Evolutionary conservation across 495 filamentous ascomycete species (phyloP).

Genomic region (Eremomyces bilateralis): DNA sequence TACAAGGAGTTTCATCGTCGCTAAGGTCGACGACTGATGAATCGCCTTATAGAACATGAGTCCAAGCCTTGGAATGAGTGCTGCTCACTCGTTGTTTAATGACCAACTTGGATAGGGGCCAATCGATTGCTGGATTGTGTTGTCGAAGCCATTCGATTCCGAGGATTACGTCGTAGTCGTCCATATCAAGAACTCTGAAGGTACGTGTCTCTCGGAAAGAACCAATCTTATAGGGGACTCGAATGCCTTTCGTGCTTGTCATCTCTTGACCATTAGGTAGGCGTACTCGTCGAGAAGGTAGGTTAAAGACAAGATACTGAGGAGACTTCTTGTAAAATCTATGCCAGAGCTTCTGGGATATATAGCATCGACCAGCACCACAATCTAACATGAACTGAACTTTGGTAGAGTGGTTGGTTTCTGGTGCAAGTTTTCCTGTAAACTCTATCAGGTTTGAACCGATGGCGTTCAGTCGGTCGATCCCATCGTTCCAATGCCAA

Average conservation of each 20-base stretch:
- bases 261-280: background rate
- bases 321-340: background rate
- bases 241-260: background rate
- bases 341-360: background rate
- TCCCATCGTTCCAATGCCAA: background rate
- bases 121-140: background rate
- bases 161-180: background rate
- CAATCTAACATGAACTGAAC: background rate
- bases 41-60: background rate
- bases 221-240: background rate
- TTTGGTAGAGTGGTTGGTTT: background rate
- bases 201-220: background rate
- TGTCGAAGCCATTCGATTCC: background rate
- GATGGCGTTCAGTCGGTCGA: background rate
- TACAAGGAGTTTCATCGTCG: background rate
- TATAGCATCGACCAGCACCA: background rate
- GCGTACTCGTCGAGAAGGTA: background rate
- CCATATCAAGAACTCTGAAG: background rate
- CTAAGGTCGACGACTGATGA: background rate
- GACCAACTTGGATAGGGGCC: background rate
- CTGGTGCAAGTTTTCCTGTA: background rate
- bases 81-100: background rate
- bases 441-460: background rate
- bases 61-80: background rate
- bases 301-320: background rate